Conservation (phyloP, 2,329 filamentous ascomycete species). For the Xylariales sp. region DNA sequence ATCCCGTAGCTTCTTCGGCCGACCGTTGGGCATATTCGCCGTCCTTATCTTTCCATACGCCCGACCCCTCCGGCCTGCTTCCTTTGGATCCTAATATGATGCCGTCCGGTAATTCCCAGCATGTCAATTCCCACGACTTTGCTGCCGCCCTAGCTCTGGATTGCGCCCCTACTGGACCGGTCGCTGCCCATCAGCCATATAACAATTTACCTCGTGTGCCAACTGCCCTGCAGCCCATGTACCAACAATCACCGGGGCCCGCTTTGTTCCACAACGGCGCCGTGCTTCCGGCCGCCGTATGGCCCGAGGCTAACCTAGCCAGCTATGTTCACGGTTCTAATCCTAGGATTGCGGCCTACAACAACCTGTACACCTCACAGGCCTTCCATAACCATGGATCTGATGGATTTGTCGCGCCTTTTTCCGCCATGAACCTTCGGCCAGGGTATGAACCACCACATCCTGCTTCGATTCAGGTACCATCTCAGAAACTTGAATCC, state of each 20-base stretch:
- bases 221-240: conserved; percentile 49
- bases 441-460: conserved; percentile 47
- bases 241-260: conserved; percentile 54
- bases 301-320: conserved; percentile 52
- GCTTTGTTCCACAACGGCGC: conserved; percentile 56
- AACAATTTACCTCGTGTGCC: conserved; percentile 47
- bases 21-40: conserved; percentile 44
- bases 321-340: conserved; percentile 50
- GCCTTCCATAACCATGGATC: conserved; percentile 47
- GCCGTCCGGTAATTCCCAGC: conserved; percentile 38
- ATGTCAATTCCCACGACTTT: conserved; percentile 40
- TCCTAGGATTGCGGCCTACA: conserved; percentile 50
- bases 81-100: conserved; percentile 39
- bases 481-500: conserved; percentile 50
- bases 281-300: conserved; percentile 53
- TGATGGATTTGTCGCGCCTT: conserved; percentile 37
- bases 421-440: conserved; percentile 54
- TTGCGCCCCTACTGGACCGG: conserved; percentile 43
- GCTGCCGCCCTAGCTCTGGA: conserved; percentile 43
- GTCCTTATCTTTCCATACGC: conserved; percentile 31
- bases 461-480: conserved; percentile 42
- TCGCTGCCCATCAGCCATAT: conserved; percentile 45
- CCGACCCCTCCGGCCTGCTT: conserved; percentile 37
- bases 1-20: conserved; percentile 30
- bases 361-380: conserved; percentile 48